A percentile compares a stretch with the other conserved stretches of the same genome.
These are phyloP conservation scores for Tympanopsis confertula DNA, from an alignment of 2,329 filamentous ascomycete genomes.

Conservation along the genomic window DNA sequence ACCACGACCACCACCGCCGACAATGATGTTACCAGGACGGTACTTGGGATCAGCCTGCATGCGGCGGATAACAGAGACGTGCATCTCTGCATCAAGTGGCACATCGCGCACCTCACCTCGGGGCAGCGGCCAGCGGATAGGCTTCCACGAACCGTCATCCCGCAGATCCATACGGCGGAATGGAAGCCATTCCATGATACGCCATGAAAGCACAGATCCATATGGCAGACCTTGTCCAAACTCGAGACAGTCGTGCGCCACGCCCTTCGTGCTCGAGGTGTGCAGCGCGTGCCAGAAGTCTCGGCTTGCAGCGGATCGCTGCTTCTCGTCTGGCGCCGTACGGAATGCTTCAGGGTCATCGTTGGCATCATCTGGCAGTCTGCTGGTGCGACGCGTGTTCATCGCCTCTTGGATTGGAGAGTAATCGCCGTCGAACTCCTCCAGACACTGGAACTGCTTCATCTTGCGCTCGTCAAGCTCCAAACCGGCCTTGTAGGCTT, in stretches of 20 bases:
- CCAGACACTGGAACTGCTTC: constrained; percentile 50
- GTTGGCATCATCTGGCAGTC: neutral
- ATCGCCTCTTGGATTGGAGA: constrained; percentile 3
- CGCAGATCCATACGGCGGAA: constrained; percentile 73
- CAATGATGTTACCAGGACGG: constrained; percentile 67
- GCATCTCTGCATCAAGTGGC: constrained; percentile 57
- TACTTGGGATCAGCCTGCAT: constrained; percentile 55
- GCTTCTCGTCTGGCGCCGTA: constrained; percentile 5
- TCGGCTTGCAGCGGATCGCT: constrained; percentile 7
- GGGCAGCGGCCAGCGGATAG: constrained; percentile 70
- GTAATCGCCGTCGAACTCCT: constrained; percentile 21
- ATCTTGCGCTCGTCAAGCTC: constrained; percentile 60
- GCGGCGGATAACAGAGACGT: constrained; percentile 62
- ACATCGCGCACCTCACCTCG: constrained; percentile 72
- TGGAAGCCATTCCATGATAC: constrained; percentile 70
- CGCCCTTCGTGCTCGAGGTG: constrained; percentile 37
- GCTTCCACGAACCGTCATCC: constrained; percentile 63
- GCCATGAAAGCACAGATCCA: constrained; percentile 55
- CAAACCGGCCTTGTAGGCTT: constrained; percentile 54
- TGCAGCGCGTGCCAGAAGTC: constrained; percentile 44
- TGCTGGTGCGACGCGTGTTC: constrained; percentile 2
- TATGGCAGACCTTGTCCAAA: constrained; percentile 46
- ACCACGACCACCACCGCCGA: constrained; percentile 68
- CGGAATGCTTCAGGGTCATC: neutral
- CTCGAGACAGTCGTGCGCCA: constrained; percentile 60